These are phyloP conservation scores for Annona cherimola DNA, from an alignment of 164 flowering plant genomes.

Conservation along the genomic window DNA sequence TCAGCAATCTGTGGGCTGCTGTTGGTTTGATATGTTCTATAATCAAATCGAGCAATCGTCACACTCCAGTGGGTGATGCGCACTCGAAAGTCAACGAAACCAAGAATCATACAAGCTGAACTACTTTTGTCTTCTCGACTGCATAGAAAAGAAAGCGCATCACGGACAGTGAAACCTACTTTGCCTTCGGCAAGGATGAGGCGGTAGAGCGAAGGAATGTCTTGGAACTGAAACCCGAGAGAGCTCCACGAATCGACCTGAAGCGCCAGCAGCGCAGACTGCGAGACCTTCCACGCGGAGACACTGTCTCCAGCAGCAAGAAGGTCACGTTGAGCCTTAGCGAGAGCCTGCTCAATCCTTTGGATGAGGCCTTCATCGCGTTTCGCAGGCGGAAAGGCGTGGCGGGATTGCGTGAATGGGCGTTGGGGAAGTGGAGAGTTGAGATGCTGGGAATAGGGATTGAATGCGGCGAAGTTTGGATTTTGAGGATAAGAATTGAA, in stretches of 20 bases:
- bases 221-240: slow-evolving; percentile 61
- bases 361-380: slow-evolving; percentile 18
- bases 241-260: slow-evolving; percentile 62
- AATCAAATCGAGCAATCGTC: no score
- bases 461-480: not conserved
- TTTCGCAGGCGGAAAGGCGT: slow-evolving; percentile 1
- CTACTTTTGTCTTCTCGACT: no score
- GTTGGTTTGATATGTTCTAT: no score
- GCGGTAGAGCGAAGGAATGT: slow-evolving; percentile 52
- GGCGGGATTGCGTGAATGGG: not conserved
- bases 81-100: not conserved
- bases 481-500: not conserved
- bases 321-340: slow-evolving; percentile 36
- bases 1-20: no score
- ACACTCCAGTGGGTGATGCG: not conserved
- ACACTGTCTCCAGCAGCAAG: slow-evolving; percentile 48
- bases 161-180: slow-evolving; percentile 30
- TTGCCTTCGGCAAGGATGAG: slow-evolving; percentile 61
- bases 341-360: slow-evolving; percentile 41
- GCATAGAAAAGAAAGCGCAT: no score
- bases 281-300: slow-evolving; percentile 55
- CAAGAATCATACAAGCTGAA: not conserved
- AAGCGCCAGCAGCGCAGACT: slow-evolving; percentile 37
- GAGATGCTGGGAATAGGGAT: slow-evolving; percentile 14
- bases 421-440: slow-evolving; percentile 6